Conservation (phyloP, 2,329 filamentous ascomycete species). For the Mycosphaerella arachidis region DNA sequence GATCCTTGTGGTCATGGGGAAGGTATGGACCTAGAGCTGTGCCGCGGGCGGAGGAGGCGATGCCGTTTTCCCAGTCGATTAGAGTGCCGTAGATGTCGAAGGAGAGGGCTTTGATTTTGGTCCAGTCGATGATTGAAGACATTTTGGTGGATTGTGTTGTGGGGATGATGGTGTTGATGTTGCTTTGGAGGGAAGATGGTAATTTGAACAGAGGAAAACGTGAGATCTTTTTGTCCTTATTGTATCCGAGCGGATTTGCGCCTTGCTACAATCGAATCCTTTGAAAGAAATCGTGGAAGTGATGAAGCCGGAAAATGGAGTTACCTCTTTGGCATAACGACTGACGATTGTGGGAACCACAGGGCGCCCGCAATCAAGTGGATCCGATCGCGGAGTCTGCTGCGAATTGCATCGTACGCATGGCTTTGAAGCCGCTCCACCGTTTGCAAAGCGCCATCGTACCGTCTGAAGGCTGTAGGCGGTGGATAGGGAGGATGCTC, state of each 20-base stretch:
- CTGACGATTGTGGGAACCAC: neutral
- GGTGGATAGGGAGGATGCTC: neutral
- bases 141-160: constrained; percentile 8
- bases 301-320: neutral
- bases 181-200: neutral
- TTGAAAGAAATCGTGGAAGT: neutral
- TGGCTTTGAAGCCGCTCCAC: neutral
- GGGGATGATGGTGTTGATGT: neutral
- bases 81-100: constrained; percentile 80
- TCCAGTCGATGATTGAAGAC: constrained; percentile 28
- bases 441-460: neutral
- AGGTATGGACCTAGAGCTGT: constrained; percentile 46
- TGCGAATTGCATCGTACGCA: neutral
- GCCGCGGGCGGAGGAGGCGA: constrained; percentile 50
- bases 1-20: constrained; percentile 41
- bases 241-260: too few species aligned
- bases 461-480: neutral
- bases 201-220: neutral
- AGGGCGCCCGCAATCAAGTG: neutral
- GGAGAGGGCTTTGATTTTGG: constrained; percentile 48
- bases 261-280: too few species aligned
- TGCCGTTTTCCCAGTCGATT: constrained; percentile 71
- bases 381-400: neutral
- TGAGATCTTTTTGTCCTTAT: too few species aligned
- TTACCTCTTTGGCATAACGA: neutral